Base-by-base conservation (phyloP, 2,329 filamentous ascomycete genomes). In the Aureobasidium sp. region DNA sequence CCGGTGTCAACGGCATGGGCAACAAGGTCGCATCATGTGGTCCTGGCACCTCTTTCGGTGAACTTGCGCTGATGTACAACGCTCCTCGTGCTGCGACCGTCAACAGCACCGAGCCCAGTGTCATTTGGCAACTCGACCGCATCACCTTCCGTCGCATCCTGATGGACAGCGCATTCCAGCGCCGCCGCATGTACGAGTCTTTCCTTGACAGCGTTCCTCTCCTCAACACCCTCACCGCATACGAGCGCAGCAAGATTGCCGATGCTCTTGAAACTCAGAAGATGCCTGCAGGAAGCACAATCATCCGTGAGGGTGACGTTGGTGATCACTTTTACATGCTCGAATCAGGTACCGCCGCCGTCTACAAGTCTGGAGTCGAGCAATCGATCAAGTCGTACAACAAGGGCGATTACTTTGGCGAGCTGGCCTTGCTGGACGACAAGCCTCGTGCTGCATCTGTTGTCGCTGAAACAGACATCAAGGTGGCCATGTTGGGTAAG, bases 41-140 rank as follows among this genome's bases (percentile, higher is more conserved):
- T 48, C 85, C 91, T 3, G 94, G 94, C 54, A 92, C 92, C 64
- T 96, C 91, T 4, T 99, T 99, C 75, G 94, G 94, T 69, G 94
- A 99, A 78, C 82, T 99, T 62, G 94, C 94, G 14, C 81, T 99
- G 70, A 97, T 99, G 94, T 97, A 99, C 79, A 97, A 97, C 71
- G 91, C 94, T 24, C 94, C 94, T 29, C 90, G 94, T 71, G 94
- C 94, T 45, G 94, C 94, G 3, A 97, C 94, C 0, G 90, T 99
- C 64, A 84, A 95, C 64, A 96, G 90, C 33, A 86, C 88, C 14
- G 90, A 95, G 69, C 74, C 87, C 3, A 92, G 89, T 70, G 92
- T 88, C 3, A 82, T 99, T 11, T 99, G 94, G 94, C 91, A 91
- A 22, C 81, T 99, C 56, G 94, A 99, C 73, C 90, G 94, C 59